A percentile compares a stretch with the other conserved stretches of the same genome.
Conservation (phyloP, 2,329 filamentous ascomycete species). For the Fusarium euwallaceae region DNA sequence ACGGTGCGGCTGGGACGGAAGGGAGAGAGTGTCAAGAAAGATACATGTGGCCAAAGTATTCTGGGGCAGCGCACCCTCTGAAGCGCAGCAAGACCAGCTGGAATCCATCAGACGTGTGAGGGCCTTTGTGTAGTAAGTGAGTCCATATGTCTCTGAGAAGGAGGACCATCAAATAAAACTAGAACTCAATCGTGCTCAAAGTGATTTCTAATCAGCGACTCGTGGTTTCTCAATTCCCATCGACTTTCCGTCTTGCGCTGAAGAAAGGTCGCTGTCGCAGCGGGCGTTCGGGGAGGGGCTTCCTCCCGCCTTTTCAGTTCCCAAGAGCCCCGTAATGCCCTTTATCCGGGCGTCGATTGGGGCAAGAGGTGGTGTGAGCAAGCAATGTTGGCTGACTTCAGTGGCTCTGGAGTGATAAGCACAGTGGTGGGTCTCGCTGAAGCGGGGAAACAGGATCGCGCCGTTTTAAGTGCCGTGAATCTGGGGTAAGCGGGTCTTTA, state of each 20-base stretch:
- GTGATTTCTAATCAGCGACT: neutral
- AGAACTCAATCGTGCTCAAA: neutral
- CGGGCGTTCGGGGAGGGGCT: neutral
- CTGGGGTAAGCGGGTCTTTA: slow-evolving; percentile 39
- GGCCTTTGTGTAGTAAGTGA: neutral
- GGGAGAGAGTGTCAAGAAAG: slow-evolving; percentile 4
- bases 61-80: neutral
- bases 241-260: neutral
- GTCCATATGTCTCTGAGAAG: neutral
- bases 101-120: neutral
- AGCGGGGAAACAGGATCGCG: slow-evolving; percentile 26
- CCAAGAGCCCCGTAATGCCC: slow-evolving; percentile 9
- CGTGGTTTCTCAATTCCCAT: neutral
- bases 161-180: neutral
- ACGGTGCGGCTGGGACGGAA: slow-evolving; percentile 14
- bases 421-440: slow-evolving; percentile 8
- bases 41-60: slow-evolving; percentile 12
- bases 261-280: neutral
- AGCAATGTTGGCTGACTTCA: slow-evolving; percentile 2
- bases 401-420: slow-evolving; percentile 15
- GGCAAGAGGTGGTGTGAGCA: slow-evolving; percentile 12
- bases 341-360: slow-evolving; percentile 8
- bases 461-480: slow-evolving; percentile 34
- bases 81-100: neutral
- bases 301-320: neutral